Evolutionary conservation across 108 stramenopile species (phyloP).

Genomic region (Skeletonema menzelii): DNA sequence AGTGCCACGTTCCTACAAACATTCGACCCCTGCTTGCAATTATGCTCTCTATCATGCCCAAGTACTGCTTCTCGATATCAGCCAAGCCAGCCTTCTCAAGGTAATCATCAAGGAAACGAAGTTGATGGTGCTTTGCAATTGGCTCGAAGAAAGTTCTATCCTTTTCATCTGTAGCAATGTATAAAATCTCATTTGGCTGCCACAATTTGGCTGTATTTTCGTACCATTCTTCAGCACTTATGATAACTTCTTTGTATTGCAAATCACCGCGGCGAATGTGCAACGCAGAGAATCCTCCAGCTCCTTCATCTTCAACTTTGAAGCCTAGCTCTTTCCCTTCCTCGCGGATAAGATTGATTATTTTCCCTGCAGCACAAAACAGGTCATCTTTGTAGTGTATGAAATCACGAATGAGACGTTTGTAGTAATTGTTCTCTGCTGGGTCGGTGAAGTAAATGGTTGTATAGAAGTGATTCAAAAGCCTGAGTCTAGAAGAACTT

Average conservation of each 20-base stretch:
- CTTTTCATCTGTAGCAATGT: slow-evolving; percentile 87
- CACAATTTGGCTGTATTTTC: slow-evolving; percentile 71
- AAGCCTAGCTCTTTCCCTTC: slow-evolving; percentile 59
- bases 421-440: slow-evolving; percentile 66
- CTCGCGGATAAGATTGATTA: slow-evolving; percentile 72
- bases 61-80: slow-evolving; percentile 76
- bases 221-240: slow-evolving; percentile 76
- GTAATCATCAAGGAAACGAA: slow-evolving; percentile 82
- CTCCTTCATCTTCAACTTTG: slow-evolving; percentile 56
- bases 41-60: slow-evolving; percentile 93
- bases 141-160: slow-evolving; percentile 88
- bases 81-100: slow-evolving; percentile 59
- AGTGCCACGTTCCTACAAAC: slow-evolving; percentile 92
- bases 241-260: slow-evolving; percentile 80
- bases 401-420: slow-evolving; percentile 86
- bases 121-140: slow-evolving; percentile 60
- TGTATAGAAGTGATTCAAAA: slow-evolving; percentile 81
- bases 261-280: slow-evolving; percentile 90
- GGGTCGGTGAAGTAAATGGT: slow-evolving; percentile 80
- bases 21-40: slow-evolving; percentile 82
- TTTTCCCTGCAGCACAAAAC: slow-evolving; percentile 87
- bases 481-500: not conserved
- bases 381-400: slow-evolving; percentile 85
- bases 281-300: slow-evolving; percentile 78
- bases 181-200: slow-evolving; percentile 62